Evolutionary conservation across 2,329 filamentous ascomycete genomes (phyloP).

Genomic region (Trichoderma pleuroti): DNA sequence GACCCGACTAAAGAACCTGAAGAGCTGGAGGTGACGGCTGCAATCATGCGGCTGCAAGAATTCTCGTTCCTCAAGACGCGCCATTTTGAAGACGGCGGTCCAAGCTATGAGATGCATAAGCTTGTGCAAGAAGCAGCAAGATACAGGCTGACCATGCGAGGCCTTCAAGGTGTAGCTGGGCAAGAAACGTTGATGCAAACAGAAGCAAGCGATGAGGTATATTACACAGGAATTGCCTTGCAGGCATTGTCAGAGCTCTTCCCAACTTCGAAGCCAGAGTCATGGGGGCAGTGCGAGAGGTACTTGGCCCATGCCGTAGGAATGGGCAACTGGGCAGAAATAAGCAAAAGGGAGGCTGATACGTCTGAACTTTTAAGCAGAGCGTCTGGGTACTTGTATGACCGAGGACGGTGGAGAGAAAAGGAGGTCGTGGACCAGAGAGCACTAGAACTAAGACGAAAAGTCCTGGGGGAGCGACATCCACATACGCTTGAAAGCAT

Average conservation of each 20-base stretch:
- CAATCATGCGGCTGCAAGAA: background rate
- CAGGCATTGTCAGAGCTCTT: background rate
- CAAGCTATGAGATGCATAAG: background rate
- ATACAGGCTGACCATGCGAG: background rate
- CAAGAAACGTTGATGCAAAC: background rate
- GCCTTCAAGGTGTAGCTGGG: background rate
- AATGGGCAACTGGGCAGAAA: background rate
- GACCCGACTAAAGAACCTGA: fast-evolving
- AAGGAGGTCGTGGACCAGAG: background rate
- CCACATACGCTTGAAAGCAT: background rate
- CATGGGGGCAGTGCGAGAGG: background rate
- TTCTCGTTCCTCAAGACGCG: background rate
- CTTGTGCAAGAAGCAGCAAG: background rate
- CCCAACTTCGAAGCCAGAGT: background rate
- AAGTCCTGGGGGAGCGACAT: background rate
- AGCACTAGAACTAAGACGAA: background rate
- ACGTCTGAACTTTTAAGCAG: background rate
- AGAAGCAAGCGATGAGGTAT: background rate
- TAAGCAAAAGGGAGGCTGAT: background rate
- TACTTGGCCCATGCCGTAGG: background rate
- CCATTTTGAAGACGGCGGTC: background rate
- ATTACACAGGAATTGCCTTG: background rate
- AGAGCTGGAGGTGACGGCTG: background rate
- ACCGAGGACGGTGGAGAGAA: background rate
- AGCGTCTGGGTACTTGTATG: background rate